Evolutionary conservation across 2,329 filamentous ascomycete genomes (phyloP), one percentile per base, ranked within the genome.

Genomic region (Neofusicoccum sp.): DNA sequence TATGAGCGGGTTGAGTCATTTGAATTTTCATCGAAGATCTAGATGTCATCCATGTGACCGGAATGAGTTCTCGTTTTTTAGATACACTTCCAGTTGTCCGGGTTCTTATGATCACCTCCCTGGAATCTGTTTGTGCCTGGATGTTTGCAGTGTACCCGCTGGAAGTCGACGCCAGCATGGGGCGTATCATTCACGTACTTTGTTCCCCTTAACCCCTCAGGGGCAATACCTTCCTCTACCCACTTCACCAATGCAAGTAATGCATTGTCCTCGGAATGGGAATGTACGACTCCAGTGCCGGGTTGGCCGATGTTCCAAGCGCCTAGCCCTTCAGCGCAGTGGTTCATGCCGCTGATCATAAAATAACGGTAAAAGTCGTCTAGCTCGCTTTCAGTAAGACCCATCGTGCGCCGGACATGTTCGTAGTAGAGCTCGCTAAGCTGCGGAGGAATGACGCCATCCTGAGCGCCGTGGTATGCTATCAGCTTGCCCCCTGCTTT

Each of bases 361-460:
- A 86, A 86, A 71, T 78, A 81, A 52, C 83, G 78, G 66, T 83
- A 80, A 64, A 81, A 82, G 0, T 71, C 67, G 62, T 82, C 79
- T 4, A 82, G 68, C 61, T 77, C 64, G 0, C 64, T 52, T 1
- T 70, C 56, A 0, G 71, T 65, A 0, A 75, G 67, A 3, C 69
- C 66, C 80, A 84, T 81, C 0, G 78, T 81, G 31, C 70, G n/a
- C 3, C 74, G 71, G 3, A 83, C 78, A 49, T 82, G 75, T 50
- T 82, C 73, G 70, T 84, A 84, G 75, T 84, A 84, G 11, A 78
- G 70, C 9, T 78, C 75, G 11, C 76, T 79, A 67, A 79, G 81
- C 11, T 78, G 76, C 12, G 74, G 77, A 12, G 76, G 74, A 68
- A 84, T 81, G 64, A 81, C 71, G 22, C 68, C 71, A 67, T 83